Evolutionary conservation across 768 basidiomycete species (phyloP), one percentile per base, ranked within the genome.

Genomic region (Mrakia blollopis): DNA sequence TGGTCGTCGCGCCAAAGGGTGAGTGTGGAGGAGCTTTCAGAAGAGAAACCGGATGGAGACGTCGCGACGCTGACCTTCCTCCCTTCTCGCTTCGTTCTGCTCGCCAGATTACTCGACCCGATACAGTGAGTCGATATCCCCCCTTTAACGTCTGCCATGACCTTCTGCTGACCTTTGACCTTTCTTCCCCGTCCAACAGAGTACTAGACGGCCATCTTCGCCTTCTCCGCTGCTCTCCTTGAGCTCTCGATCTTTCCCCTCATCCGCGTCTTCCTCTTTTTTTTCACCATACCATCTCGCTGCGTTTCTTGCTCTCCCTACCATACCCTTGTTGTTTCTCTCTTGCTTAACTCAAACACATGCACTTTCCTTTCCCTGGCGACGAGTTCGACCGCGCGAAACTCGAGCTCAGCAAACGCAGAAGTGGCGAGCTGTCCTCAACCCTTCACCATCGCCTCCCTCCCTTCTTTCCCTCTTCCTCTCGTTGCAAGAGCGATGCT

Each of bases 1-100:
- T 98, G 41, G 96, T 98, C 47, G 95, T 97, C 21, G 94, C 94
- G 0, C 95, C 95, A 0, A 94, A 94, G 88, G 95, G 94, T 92
- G 32, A 37, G 87, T 83, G 23, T 13, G 11, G 21, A 25, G 30
- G 18, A 21, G 72, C 5, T 21, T 5, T 21, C 16, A 50, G 16
- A 50, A 50, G 18, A 18, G 21, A n/a, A 67, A 7, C 44, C 44
- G 21, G 50, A 44, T 75, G 18, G 72, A 6, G 77, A 25, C 69
- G 39, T 3, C 6, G 23, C 2, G 37, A 47, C 25, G 62, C 25
- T 62, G 67, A 28, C 57, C 3, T 13, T 30, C 18, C n/a, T 0
- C 14, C 50, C 73, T 77, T 32, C 50, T 28, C 72, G 67, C n/a
- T 52, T 18, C 32, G 10, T 14, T 63, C 62, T 76, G 30, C 41